Evolutionary conservation across 163 green algal species (phyloP).

Genomic region (Scenedesmus sp.): DNA sequence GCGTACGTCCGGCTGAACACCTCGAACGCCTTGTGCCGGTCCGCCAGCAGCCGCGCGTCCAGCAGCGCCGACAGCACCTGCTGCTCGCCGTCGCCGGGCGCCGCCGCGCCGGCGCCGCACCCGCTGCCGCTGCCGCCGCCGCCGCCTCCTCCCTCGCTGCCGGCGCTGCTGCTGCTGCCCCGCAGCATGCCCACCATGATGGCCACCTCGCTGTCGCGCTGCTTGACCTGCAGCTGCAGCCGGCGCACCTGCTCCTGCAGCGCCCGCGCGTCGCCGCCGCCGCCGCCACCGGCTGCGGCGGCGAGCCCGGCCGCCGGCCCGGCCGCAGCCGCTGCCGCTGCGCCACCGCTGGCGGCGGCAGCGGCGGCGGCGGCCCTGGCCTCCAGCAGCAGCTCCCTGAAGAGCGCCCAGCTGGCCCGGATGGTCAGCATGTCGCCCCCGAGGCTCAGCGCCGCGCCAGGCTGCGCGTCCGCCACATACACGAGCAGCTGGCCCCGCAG

Average conservation of each 20-base stretch:
- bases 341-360: neutral
- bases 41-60: conserved; percentile 69
- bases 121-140: neutral
- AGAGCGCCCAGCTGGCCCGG: conserved; percentile 45
- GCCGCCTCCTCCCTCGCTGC: neutral
- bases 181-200: conserved; percentile 85
- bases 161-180: conserved; percentile 35
- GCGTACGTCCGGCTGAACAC: conserved; percentile 82
- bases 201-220: conserved; percentile 87
- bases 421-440: conserved; percentile 83
- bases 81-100: conserved; percentile 2
- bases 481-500: conserved; percentile 67
- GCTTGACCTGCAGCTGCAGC: conserved; percentile 69
- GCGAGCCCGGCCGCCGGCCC: neutral
- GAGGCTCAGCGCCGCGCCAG: conserved; percentile 1
- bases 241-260: conserved; percentile 53
- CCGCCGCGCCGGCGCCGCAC: conserved; percentile 17
- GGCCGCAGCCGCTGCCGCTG: neutral
- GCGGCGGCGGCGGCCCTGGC: neutral
- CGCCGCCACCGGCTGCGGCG: neutral
- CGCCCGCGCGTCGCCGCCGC: conserved; percentile 14
- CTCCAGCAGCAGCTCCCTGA: conserved; percentile 31
- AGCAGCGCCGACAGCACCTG: conserved; percentile 60
- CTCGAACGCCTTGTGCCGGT: conserved; percentile 86
- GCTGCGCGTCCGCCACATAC: conserved; percentile 49